These are phyloP conservation scores for Fusarium algeriense DNA, from an alignment of 2,329 filamentous ascomycete genomes.

Conservation along the genomic window DNA sequence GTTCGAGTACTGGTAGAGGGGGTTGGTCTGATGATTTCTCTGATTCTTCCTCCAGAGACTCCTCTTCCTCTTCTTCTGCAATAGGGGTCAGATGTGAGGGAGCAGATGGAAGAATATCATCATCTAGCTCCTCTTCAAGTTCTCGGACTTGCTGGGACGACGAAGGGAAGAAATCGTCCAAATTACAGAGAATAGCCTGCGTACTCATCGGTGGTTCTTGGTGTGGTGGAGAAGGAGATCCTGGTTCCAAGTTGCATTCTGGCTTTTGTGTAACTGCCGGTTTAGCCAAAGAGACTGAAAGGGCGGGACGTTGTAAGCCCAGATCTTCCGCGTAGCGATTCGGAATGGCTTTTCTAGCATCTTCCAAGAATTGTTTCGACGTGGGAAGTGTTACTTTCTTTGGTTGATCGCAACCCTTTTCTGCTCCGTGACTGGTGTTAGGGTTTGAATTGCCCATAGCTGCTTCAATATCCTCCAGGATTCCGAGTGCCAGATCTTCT, in stretches of 20 bases:
- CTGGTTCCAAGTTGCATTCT: constrained; percentile 15
- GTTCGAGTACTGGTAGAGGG: constrained; percentile 28
- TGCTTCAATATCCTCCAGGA: constrained; percentile 42
- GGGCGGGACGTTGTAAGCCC: constrained; percentile 27
- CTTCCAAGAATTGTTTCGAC: neutral
- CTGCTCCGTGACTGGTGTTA: neutral
- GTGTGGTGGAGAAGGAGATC: constrained; percentile 27
- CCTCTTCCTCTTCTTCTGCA: constrained; percentile 25
- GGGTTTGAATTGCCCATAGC: constrained; percentile 11
- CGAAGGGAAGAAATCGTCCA: constrained; percentile 68
- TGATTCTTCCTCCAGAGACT: constrained; percentile 30
- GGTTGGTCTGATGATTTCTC: constrained; percentile 17
- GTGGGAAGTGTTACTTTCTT: neutral
- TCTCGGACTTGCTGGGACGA: constrained; percentile 68
- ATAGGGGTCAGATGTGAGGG: constrained; percentile 19
- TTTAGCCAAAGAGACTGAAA: constrained; percentile 2
- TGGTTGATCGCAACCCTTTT: neutral
- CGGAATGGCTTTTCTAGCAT: neutral
- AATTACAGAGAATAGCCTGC: constrained; percentile 64
- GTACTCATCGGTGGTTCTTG: constrained; percentile 58
- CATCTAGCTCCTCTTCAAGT: constrained; percentile 56
- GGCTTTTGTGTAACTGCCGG: constrained; percentile 4
- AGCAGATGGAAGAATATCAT: constrained; percentile 10
- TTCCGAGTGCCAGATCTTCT: constrained; percentile 45
- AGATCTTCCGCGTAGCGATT: constrained; percentile 39